phyloP scores from a whole-genome alignment of 805 yeast species.

The Barnettozyma vustinii region DNA sequence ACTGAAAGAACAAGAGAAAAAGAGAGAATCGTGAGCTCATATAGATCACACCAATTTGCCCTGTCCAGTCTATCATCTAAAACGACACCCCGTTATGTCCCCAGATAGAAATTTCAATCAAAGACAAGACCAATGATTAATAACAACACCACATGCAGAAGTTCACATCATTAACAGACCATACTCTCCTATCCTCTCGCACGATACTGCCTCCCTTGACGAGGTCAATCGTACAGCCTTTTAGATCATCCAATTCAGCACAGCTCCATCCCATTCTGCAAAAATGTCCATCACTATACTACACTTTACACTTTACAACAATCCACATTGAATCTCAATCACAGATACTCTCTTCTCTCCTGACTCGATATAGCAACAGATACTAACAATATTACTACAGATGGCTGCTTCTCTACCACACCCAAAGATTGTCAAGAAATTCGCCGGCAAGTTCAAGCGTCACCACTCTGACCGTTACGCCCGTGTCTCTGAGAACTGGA shows the following conservation, averaged over 20 bases:
- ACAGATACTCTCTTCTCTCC: background rate
- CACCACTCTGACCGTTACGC: slow-evolving; percentile 99
- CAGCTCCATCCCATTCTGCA: too few species aligned
- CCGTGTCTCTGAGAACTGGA: slow-evolving; percentile 99
- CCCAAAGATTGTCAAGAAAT: slow-evolving; percentile 99
- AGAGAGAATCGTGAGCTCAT: background rate
- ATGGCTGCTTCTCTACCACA: slow-evolving; percentile 98
- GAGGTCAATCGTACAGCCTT: too few species aligned
- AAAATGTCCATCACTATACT: too few species aligned
- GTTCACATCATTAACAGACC: background rate
- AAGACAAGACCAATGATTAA: background rate
- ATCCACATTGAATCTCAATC: background rate
- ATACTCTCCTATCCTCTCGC: too few species aligned
- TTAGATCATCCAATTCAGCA: too few species aligned
- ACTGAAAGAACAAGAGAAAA: background rate
- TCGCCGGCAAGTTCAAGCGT: slow-evolving; percentile 98
- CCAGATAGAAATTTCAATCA: too few species aligned
- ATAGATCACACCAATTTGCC: background rate
- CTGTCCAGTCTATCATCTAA: too few species aligned
- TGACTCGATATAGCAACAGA: background rate
- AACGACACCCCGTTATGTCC: too few species aligned
- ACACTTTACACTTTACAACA: background rate
- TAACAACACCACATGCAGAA: background rate
- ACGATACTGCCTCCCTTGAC: too few species aligned
- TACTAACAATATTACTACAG: slow-evolving; percentile 32